These are phyloP conservation scores for Boletus eberwhitei DNA, from an alignment of 768 basidiomycete genomes.

Conservation along the genomic window DNA sequence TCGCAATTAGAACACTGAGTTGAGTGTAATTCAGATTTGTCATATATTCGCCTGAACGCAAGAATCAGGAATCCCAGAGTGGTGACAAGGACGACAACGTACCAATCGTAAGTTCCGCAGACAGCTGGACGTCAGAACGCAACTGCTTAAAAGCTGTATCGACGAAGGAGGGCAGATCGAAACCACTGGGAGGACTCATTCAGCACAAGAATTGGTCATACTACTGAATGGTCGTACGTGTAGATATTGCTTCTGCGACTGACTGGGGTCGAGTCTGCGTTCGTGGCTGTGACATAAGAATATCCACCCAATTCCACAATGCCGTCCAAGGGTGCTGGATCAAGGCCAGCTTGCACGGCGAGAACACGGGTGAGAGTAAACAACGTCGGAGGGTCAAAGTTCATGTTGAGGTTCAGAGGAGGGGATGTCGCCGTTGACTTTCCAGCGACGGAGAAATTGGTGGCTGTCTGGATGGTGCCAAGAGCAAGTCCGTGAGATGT, in stretches of 20 bases:
- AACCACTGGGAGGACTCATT: conserved; percentile 40
- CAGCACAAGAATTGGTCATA: neutral
- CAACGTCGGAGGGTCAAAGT: conserved; percentile 62
- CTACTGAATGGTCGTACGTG: conserved; percentile 35
- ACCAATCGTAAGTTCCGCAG: conserved; percentile 58
- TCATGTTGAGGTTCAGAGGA: conserved; percentile 56
- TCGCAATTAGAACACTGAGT: conserved; percentile 48
- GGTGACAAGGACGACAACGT: neutral
- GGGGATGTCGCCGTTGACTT: conserved; percentile 58
- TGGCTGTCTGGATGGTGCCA: conserved; percentile 55
- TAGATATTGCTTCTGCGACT: conserved; percentile 48
- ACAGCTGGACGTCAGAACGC: conserved; percentile 56
- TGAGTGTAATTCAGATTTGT: conserved; percentile 66
- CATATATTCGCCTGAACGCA: conserved; percentile 52
- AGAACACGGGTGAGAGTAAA: conserved; percentile 70
- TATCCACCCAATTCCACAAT: conserved; percentile 69
- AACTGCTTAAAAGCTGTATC: conserved; percentile 65
- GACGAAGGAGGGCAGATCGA: conserved; percentile 60
- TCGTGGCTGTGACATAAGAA: conserved; percentile 42
- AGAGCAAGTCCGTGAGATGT: conserved; percentile 57
- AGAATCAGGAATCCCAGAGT: conserved; percentile 1
- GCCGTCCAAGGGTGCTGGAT: conserved; percentile 58
- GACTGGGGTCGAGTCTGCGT: conserved; percentile 32
- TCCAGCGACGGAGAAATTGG: conserved; percentile 49
- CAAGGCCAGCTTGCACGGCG: conserved; percentile 59